Conservation (phyloP, 148 eudicot species). For the Camellia lanceoleosa region DNA sequence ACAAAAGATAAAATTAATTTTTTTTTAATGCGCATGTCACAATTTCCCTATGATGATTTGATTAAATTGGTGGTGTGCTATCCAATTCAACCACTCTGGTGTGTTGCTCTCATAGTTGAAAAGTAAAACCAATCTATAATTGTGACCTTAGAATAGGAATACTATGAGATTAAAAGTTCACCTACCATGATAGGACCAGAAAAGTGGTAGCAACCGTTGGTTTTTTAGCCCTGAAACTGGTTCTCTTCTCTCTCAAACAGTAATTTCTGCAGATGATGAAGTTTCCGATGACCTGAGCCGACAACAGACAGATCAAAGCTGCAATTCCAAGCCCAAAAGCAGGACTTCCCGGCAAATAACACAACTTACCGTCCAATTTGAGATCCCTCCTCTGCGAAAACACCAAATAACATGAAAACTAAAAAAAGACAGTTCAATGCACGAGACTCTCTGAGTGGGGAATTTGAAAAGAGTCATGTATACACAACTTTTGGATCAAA, state of each 20-base stretch:
- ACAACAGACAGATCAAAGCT: slow-evolving; percentile 40
- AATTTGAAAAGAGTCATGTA: too few relatives aligned
- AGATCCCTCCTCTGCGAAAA: slow-evolving; percentile 46
- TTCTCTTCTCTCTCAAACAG: slow-evolving; percentile 15
- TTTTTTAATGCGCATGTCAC: too few relatives aligned
- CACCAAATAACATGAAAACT: background rate
- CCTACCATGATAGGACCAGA: slow-evolving; percentile 55
- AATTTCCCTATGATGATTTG: background rate
- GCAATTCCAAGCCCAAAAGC: slow-evolving; percentile 58
- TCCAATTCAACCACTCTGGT: too few relatives aligned
- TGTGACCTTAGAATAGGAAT: background rate
- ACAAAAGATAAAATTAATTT: too few relatives aligned
- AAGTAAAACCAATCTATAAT: too few relatives aligned
- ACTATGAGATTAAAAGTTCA: background rate
- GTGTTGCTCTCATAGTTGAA: background rate
- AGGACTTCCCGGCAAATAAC: slow-evolving; percentile 49
- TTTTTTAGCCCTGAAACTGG: slow-evolving; percentile 16
- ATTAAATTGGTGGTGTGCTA: background rate
- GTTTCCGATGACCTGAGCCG: slow-evolving; percentile 54
- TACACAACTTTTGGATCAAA: too few relatives aligned
- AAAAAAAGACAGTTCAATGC: too few relatives aligned
- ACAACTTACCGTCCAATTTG: slow-evolving; percentile 58
- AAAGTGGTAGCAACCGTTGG: slow-evolving; percentile 23
- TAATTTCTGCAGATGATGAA: slow-evolving; percentile 28
- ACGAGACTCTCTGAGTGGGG: too few relatives aligned